These are phyloP conservation scores for Zymoseptoria tritici DNA, from an alignment of 2,329 filamentous ascomycete genomes.

Conservation along the genomic window DNA sequence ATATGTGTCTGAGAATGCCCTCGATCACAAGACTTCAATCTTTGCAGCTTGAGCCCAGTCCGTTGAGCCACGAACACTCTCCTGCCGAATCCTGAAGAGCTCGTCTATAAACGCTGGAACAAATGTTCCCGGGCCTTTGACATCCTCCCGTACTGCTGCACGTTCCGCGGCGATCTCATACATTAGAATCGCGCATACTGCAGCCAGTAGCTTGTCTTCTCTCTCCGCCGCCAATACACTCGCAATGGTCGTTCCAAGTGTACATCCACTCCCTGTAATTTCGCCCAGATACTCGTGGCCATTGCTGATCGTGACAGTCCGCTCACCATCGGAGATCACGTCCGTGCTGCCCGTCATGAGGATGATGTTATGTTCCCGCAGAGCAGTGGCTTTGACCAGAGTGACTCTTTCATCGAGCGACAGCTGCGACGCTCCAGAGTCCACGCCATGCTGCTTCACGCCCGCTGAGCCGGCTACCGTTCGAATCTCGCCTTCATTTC, in stretches of 20 bases:
- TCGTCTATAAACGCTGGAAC: conserved; percentile 78
- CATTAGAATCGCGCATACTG: conserved; percentile 64
- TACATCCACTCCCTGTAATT: conserved; percentile 73
- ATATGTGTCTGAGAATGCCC: background rate
- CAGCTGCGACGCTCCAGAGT: conserved; percentile 57
- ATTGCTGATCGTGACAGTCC: conserved; percentile 63
- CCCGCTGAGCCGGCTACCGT: conserved; percentile 56
- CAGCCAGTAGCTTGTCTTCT: conserved; percentile 62
- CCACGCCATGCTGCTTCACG: conserved; percentile 69
- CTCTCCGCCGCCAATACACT: conserved; percentile 61
- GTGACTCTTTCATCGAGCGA: conserved; percentile 48
- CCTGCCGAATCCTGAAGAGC: conserved; percentile 44
- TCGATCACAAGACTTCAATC: conserved; percentile 30
- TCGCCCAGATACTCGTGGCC: conserved; percentile 64
- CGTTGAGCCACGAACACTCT: conserved; percentile 42
- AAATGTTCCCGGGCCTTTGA: conserved; percentile 77
- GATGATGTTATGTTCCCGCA: conserved; percentile 61
- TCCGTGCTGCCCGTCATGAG: conserved; percentile 78
- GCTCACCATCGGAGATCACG: conserved; percentile 65
- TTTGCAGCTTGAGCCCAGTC: conserved; percentile 49
- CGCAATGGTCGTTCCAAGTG: conserved; percentile 73
- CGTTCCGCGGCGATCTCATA: conserved; percentile 72
- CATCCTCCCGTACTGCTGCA: conserved; percentile 51
- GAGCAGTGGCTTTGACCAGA: conserved; percentile 61
- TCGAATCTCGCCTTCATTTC: conserved; percentile 82